Evolutionary conservation across 1,284 basidiomycete species (phyloP), one percentile per base, ranked within the genome.

Genomic region (Ceratobasidium theobromae): DNA sequence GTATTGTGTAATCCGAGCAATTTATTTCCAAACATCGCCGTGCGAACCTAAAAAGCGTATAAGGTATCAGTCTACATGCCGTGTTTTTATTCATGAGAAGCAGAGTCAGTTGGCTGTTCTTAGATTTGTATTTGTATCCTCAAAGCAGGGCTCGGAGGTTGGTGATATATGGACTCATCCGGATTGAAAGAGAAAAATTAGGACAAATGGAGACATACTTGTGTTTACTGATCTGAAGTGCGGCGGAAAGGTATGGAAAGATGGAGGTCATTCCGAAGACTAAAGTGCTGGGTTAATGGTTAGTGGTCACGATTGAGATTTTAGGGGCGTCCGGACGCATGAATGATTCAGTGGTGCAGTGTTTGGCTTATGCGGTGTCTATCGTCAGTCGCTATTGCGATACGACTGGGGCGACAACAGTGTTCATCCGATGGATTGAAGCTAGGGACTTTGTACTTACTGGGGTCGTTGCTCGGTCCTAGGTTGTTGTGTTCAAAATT

Each of bases 351-450:
- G 58, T 35, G 38, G 27, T 62, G 58, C 58, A 62, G 45, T 51
- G 58, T 62, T 62, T 62, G 58, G 58, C 58, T 62, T 45, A 62
- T 62, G 58, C 58, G 51, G 58, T 62, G 58, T 62, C 58, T 62
- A 62, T 62, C 58, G 58, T 49, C 58, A 62, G 46, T 62, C 58
- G 58, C 58, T 11, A 51, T 51, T 51, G 58, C 58, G 46, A 51
- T 62, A 62, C 58, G 58, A 51, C 48, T 62, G 58, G 58, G 58
- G 58, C 58, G 58, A 62, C 58, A 62, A 51, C 46, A 62, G 28
- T 30, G 25, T 14, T 62, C 58, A 62, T 62, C 58, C 46, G 46
- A 16, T 8, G 18, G 30, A 41, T 30, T 11, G 33, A 41, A 38
- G 33, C 27, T 12, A 16, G 11, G 18, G 16, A 33, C 14, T 12